Evolutionary conservation across 345 rosid genomes (phyloP).

Genomic region (Citrus australasica): DNA sequence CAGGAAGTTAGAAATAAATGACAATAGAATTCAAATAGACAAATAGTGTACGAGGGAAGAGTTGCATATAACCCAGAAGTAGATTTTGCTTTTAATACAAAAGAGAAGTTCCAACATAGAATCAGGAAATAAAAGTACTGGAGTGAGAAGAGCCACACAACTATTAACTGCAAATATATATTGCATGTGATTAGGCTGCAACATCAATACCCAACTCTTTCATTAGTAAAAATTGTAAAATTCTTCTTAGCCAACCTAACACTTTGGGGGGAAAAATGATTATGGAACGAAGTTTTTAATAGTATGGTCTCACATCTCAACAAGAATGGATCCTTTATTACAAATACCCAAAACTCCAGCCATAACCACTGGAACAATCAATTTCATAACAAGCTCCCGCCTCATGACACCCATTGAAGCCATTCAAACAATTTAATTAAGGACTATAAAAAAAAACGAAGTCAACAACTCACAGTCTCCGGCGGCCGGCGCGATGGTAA

Average conservation of each 20-base stretch:
- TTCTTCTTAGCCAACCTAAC: background rate
- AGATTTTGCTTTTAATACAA: background rate
- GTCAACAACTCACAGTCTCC: no score
- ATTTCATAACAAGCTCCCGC: no score
- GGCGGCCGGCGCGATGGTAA: no score
- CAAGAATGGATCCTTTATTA: background rate
- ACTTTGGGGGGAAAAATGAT: background rate
- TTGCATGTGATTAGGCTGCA: background rate
- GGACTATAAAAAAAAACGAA: no score
- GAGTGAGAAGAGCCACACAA: background rate
- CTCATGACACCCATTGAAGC: no score
- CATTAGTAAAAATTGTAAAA: background rate
- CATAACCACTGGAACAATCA: no score
- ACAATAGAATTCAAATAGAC: background rate
- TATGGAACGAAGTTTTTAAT: background rate
- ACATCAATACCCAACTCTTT: background rate
- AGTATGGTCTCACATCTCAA: background rate
- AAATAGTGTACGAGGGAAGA: background rate
- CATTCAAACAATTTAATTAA: no score
- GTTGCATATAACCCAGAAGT: background rate
- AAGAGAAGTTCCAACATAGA: background rate
- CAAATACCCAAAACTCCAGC: background rate
- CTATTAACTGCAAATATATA: background rate
- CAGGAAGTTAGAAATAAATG: background rate
- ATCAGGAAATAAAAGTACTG: background rate